phyloP scores from a whole-genome alignment of 2,329 filamentous ascomycete genomes.

The Rhinocladiella mackenziei region DNA sequence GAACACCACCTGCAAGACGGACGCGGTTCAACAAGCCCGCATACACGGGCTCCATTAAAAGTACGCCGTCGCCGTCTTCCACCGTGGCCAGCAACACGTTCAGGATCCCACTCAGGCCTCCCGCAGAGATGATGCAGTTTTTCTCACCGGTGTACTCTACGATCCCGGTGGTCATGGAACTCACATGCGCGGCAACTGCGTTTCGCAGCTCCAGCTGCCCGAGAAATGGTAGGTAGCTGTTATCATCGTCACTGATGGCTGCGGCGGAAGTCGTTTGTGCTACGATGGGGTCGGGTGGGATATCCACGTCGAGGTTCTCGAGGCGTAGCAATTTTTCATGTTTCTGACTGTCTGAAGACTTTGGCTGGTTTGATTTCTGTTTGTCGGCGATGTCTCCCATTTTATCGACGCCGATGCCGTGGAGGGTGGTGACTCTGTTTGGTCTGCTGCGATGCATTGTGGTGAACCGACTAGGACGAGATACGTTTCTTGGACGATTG shows the following conservation, averaged over 20 bases:
- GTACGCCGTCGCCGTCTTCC: constrained; percentile 16
- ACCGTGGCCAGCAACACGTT: constrained; percentile 14
- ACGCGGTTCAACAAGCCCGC: constrained; percentile 15
- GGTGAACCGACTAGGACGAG: too few species aligned
- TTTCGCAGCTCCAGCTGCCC: constrained; percentile 11
- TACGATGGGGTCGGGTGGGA: constrained; percentile 10
- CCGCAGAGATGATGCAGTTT: constrained; percentile 16
- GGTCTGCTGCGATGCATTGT: constrained; percentile 6
- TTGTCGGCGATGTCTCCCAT: constrained; percentile 17
- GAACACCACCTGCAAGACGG: constrained; percentile 13
- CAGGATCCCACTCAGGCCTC: constrained; percentile 16
- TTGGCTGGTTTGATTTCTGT: not conserved
- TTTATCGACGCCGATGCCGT: constrained; percentile 16
- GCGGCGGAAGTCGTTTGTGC: not conserved
- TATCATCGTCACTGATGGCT: constrained; percentile 8
- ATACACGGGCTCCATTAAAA: constrained; percentile 15
- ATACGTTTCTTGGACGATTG: too few species aligned
- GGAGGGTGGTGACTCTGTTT: constrained; percentile 2
- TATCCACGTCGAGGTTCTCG: constrained; percentile 17
- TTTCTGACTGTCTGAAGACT: not conserved
- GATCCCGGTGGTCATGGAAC: constrained; percentile 1
- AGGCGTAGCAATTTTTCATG: constrained; percentile 5
- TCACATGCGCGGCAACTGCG: constrained; percentile 11
- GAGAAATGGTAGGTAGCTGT: constrained; percentile 18
- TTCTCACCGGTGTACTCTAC: constrained; percentile 9